Conservation (phyloP, 2,329 filamentous ascomycete genomes). For the Allantophomopsis cytisporea region DNA sequence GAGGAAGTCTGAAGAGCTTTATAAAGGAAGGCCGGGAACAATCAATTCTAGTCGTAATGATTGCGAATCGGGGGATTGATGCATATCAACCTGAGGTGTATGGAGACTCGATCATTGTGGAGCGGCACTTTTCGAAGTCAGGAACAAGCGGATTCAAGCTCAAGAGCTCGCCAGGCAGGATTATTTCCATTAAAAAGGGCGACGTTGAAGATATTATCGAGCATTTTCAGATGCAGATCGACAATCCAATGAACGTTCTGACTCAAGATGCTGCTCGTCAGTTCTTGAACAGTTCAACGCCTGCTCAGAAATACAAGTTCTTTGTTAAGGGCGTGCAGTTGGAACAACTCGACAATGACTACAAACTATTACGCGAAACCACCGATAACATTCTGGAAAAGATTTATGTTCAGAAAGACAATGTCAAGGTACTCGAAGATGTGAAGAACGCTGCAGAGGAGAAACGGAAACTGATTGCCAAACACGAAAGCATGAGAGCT, state of each 20-base stretch:
- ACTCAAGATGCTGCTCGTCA: constrained; percentile 92
- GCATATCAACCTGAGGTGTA: constrained; percentile 76
- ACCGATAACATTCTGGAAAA: constrained; percentile 60
- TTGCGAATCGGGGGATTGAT: constrained; percentile 81
- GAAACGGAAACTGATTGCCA: constrained; percentile 50
- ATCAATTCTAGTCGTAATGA: constrained; percentile 63
- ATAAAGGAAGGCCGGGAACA: constrained; percentile 80
- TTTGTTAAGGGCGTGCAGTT: constrained; percentile 92
- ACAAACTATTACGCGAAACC: constrained; percentile 67
- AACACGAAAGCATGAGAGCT: constrained; percentile 49
- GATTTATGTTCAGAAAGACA: constrained; percentile 44
- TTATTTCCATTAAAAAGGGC: constrained; percentile 69
- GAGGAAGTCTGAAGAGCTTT: constrained; percentile 75
- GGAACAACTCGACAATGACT: constrained; percentile 84
- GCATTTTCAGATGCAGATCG: constrained; percentile 84
- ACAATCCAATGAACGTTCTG: constrained; percentile 91
- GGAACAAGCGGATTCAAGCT: constrained; percentile 78
- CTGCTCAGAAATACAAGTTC: constrained; percentile 85
- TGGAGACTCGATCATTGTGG: constrained; percentile 77
- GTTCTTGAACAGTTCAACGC: constrained; percentile 76
- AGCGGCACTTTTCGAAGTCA: constrained; percentile 68
- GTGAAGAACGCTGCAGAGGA: constrained; percentile 46
- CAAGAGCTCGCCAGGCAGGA: constrained; percentile 55
- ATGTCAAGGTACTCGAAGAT: constrained; percentile 45
- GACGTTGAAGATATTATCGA: constrained; percentile 91